Conservation (phyloP, 768 basidiomycete genomes). For the Termitomyces sp. region DNA sequence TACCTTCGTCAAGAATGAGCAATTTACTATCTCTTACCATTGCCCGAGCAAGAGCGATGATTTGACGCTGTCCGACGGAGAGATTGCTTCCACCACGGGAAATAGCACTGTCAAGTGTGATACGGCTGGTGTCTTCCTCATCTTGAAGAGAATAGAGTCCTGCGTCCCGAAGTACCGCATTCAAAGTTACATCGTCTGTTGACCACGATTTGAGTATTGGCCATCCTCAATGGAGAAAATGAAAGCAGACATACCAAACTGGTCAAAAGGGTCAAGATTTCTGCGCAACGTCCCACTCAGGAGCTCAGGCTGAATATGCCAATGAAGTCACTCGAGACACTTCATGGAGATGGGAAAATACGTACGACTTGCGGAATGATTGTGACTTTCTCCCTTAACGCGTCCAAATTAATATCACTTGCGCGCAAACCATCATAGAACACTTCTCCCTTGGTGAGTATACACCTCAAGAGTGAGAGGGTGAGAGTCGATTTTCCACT, state of each 20-base stretch:
- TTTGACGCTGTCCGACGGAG: constrained; percentile 74
- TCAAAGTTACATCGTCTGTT: constrained; percentile 35
- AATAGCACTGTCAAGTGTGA: constrained; percentile 40
- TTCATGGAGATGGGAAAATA: not conserved
- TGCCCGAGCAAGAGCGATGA: constrained; percentile 60
- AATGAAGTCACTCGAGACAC: not conserved
- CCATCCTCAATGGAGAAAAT: not conserved
- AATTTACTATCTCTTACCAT: constrained; percentile 53
- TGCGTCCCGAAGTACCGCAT: constrained; percentile 31
- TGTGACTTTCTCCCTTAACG: constrained; percentile 50
- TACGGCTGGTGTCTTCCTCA: constrained; percentile 39
- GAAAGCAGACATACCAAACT: constrained; percentile 26
- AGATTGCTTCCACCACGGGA: constrained; percentile 60
- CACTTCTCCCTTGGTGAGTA: constrained; percentile 51
- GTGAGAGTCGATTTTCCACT: constrained; percentile 45
- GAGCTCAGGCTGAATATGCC: constrained; percentile 35
- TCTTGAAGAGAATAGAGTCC: constrained; percentile 32
- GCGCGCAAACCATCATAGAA: constrained; percentile 51
- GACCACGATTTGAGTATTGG: not conserved
- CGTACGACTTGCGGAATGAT: constrained; percentile 49
- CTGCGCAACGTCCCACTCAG: constrained; percentile 57
- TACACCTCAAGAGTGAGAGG: constrained; percentile 50
- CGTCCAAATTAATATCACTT: constrained; percentile 45
- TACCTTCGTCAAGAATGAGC: constrained; percentile 59
- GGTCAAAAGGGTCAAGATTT: constrained; percentile 61